Base-by-base conservation (phyloP, 176 grass and related monocot species). In the Tillandsia fasciculata region DNA sequence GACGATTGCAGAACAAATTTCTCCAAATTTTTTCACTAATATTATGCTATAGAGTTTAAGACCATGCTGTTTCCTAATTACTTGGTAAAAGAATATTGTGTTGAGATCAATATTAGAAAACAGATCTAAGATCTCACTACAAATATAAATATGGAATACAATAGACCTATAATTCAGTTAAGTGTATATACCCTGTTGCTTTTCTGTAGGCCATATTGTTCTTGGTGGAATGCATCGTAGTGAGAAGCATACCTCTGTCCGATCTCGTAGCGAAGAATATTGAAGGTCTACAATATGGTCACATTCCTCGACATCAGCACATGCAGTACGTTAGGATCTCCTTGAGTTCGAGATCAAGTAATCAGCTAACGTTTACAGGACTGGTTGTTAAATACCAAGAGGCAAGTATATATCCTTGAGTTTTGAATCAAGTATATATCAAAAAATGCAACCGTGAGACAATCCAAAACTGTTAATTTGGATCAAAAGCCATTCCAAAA, bases 241-340 rank as follows among this genome's bases (percentile, higher is more conserved):
- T 76, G 74, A 13, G 74, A 76, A 15, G 50, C 64, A 76, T 76
- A 76, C 24, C 17, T 67, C 74, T 76, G 74, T 26, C 74, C 74
- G 48, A 58, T n/a, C 51, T 76, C 74, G 57, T 76, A 76, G 11
- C 74, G 64, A 10, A 76, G 64, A 15, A 76, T 24, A 11, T 76
- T 76, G 50, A 76, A 76, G 47, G 64, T 1, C 74, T 76, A 51
- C 15, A 68, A 76, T 27, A 67, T 68, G 51, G 9, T 52, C 12
- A 65, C 52, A 52, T 65, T 28, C 33, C 22, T 2, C 48, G 24
- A 13, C 2, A 12, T 63, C 29, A 15, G n/a, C 22, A 10, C 48
- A 3, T 11, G 33, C 47, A 3, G 24, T 51, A 11, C 14, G 12
- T 12, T 50, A 69, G 3, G 5, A 69, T 12, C 20, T 53, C 10